Percentiles rank a stretch among this genome's conserved stretches.
Conservation (phyloP, 2,329 filamentous ascomycete genomes). For the Fusarium solani-melongenae region DNA sequence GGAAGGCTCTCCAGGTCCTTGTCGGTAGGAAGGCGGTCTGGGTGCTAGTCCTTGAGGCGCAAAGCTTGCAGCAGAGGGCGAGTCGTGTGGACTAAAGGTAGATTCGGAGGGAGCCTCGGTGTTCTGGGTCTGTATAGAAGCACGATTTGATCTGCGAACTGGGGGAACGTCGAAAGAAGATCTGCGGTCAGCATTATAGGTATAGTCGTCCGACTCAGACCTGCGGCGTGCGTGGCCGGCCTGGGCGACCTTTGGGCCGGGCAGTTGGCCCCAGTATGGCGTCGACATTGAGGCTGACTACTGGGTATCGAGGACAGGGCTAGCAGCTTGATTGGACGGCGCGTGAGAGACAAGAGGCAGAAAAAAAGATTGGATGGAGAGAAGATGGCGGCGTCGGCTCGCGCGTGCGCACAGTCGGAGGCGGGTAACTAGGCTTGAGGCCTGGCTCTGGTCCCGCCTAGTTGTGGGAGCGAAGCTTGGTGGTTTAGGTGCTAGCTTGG, state of each 20-base stretch:
- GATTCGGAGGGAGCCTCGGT: conserved; percentile 68
- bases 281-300: conserved; percentile 55
- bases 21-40: conserved; percentile 67
- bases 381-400: conserved; percentile 27
- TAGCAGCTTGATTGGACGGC: conserved; percentile 42
- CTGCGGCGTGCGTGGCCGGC: conserved; percentile 50
- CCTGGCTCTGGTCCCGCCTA: conserved; percentile 5
- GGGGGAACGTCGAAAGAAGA: conserved; percentile 51
- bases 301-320: conserved; percentile 17
- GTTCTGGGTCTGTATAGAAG: conserved; percentile 66
- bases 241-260: conserved; percentile 56
- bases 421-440: conserved; percentile 27
- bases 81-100: conserved; percentile 67
- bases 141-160: conserved; percentile 60
- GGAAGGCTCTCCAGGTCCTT: conserved; percentile 54
- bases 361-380: conserved; percentile 9
- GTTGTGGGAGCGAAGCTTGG: conserved; percentile 25
- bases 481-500: conserved; percentile 34
- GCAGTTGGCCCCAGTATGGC: conserved; percentile 70
- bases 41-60: conserved; percentile 65
- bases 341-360: conserved; percentile 14
- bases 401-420: conserved; percentile 31
- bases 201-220: conserved; percentile 46
- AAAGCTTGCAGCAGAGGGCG: conserved; percentile 64
- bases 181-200: conserved; percentile 47